Evolutionary conservation across 1,284 basidiomycete genomes (phyloP), one percentile per base, ranked within the genome.

Genomic region (Ceratobasidium sp.): DNA sequence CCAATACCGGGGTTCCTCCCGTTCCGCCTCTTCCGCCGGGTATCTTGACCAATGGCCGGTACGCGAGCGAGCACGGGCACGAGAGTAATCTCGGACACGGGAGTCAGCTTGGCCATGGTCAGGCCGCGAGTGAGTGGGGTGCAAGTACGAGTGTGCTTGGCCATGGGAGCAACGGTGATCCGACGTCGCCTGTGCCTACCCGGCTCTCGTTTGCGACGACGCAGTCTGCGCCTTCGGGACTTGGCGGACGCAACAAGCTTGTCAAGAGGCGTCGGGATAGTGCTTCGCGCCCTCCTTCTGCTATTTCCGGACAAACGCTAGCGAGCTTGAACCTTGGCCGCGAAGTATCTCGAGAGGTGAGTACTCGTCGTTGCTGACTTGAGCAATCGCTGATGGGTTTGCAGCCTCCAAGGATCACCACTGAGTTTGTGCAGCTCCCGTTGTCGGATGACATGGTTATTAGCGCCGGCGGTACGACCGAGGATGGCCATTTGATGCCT

Each of bases 381-480:
- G 25, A 32, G 40, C 22, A 15, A 25, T n/a, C 2, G 29, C 13
- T 42, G 27, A 29, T 40, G 12, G 27, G 47, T 52, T 35, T 32
- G 20, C 42, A 65, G 60, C 32, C 60, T 40, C 60, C 60, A 29
- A 65, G 60, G 49, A 65, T 65, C 10, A 65, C 60, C 25, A 65
- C 60, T 22, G 27, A 65, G 49, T 65, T 65, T 65, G 34, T 38
- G 25, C 34, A 52, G 2, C 22, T 32, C 3, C 34, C 49, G 13
- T 53, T 65, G 47, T 32, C 25, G 10, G 4, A 22, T 3, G 31
- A 42, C 31, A 34, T 60, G 42, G 47, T 22, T 45, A 49, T 22
- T 52, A 65, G 45, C n/a, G 60, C 20, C 17, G 32, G 17, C 22
- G 35, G 32, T 47, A 47, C 45, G 22, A 53, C 60, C 12, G 60